Base-by-base conservation (phyloP, 768 basidiomycete species). In the Rhizopogon vesiculosus region DNA sequence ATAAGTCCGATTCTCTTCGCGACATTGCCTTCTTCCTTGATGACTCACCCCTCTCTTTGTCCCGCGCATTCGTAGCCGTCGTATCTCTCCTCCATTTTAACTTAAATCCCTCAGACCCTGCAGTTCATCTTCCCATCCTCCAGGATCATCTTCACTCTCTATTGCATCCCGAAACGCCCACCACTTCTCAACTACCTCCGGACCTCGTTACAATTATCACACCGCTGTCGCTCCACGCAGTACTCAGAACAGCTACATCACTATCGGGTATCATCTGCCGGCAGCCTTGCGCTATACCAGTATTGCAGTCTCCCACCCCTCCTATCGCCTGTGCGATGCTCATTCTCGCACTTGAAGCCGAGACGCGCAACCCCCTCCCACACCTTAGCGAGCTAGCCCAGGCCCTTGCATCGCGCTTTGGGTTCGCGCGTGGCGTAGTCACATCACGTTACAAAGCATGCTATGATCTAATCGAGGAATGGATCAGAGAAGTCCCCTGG, bases 401-500 rank as follows among this genome's bases (percentile, higher is more conserved):
- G 50, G 74, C 67, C 31, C 76, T 91, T 42, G 87, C 79, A 10
- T 59, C 67, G 25, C 78, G 79, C 42, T 75, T 80, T 59, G 76
- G 79, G 38, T 72, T 78, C 39, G 74, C 77, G 15, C 79, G 82
- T 53, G 72, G 74, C 31, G 75, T 80, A 45, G 79, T 90, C 28
- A 83, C 89, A 80, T 72, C 78, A 29, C 83, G 88, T 3, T 92
- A 92, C 70, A 86, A 83, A 66, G 60, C 74, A 39, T 66, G 89
- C 29, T 84, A 84, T 62, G 83, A 87, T 61, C 69, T 79, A 54
- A 69, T 91, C 33, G 78, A 78, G 38, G 71, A 76, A 54, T 83
- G 82, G 77, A 79, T 84, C 28, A 73, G 78, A 48, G 78, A 80
- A n/a, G 75, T 92, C 3, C 87, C 88, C 5, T 93, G 90, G 91